Evolutionary conservation across 2,329 filamentous ascomycete genomes (phyloP).

Genomic region (Fusarium miscanthi): DNA sequence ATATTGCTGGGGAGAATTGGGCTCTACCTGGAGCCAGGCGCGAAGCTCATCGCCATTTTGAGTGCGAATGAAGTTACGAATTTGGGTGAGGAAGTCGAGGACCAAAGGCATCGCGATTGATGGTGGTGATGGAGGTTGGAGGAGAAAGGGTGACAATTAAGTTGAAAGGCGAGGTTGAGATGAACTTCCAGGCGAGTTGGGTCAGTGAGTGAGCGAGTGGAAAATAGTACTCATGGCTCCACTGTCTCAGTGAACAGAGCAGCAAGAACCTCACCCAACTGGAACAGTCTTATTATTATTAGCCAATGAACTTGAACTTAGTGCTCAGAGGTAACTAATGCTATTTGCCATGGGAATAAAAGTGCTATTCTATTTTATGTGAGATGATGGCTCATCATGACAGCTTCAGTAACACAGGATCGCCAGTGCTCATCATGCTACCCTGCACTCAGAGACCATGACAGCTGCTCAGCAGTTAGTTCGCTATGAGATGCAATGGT

Average conservation of each 20-base stretch:
- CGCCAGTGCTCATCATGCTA: not conserved
- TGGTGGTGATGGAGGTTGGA: not conserved
- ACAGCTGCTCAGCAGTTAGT: not conserved
- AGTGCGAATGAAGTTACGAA: conserved; percentile 66
- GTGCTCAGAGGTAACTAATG: not conserved
- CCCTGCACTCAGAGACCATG: not conserved
- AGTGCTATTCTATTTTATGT: no score
- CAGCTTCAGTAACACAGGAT: not conserved
- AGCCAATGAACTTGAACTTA: not conserved
- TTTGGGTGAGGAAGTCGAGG: conserved; percentile 73
- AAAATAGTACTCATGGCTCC: conserved; percentile 33
- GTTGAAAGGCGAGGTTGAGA: conserved; percentile 10
- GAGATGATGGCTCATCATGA: not conserved
- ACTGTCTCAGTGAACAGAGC: conserved; percentile 12
- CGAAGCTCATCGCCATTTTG: conserved; percentile 75
- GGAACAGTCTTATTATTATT: not conserved
- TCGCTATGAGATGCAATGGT: no score
- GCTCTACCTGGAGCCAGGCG: conserved; percentile 80
- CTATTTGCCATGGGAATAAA: not conserved
- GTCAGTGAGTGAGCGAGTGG: not conserved
- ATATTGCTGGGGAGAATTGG: conserved; percentile 75
- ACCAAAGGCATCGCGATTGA: conserved; percentile 67
- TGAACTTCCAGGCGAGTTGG: not conserved
- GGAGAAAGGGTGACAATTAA: not conserved
- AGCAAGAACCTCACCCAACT: not conserved